phyloP scores from a whole-genome alignment of 1,139 yeast species.

The Debaryomyces udenii region DNA sequence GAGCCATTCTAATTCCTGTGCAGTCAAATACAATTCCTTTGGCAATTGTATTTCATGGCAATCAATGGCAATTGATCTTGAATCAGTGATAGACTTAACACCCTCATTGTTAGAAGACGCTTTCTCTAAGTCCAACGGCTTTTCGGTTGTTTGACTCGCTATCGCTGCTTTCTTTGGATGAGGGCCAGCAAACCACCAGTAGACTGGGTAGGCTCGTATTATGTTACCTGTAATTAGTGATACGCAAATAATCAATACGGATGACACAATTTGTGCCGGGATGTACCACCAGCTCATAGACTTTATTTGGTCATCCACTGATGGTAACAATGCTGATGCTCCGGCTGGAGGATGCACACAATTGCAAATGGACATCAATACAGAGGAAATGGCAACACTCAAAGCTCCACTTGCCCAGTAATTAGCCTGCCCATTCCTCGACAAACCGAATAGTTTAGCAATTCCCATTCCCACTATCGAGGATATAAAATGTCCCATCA shows the following conservation, averaged over 20 bases:
- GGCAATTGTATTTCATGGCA: constrained; percentile 28
- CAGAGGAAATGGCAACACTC: constrained; percentile 59
- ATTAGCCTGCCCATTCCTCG: constrained; percentile 42
- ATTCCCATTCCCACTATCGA: constrained; percentile 59
- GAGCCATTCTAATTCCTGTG: constrained; percentile 32
- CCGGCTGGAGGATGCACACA: constrained; percentile 79
- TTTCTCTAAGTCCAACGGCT: too few relatives aligned
- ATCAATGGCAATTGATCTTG: constrained; percentile 23
- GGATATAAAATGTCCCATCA: constrained; percentile 59
- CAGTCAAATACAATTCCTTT: constrained; percentile 24
- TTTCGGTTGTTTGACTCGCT: constrained; percentile 1
- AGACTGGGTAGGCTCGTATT: constrained; percentile 56
- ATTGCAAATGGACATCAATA: constrained; percentile 57
- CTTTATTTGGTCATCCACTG: constrained; percentile 49
- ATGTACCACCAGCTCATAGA: constrained; percentile 70
- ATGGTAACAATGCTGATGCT: constrained; percentile 67
- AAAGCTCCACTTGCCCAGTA: constrained; percentile 67
- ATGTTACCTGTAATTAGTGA: constrained; percentile 62
- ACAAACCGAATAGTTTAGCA: constrained; percentile 54
- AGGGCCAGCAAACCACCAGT: constrained; percentile 61
- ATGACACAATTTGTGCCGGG: constrained; percentile 57
- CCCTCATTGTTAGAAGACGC: constrained; percentile 9
- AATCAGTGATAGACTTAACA: constrained; percentile 12
- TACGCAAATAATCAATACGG: constrained; percentile 52
- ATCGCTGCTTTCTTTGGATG: constrained; percentile 6